Base-by-base conservation (phyloP, 2,329 filamentous ascomycete species). In the Allantophomopsis lycopodina region DNA sequence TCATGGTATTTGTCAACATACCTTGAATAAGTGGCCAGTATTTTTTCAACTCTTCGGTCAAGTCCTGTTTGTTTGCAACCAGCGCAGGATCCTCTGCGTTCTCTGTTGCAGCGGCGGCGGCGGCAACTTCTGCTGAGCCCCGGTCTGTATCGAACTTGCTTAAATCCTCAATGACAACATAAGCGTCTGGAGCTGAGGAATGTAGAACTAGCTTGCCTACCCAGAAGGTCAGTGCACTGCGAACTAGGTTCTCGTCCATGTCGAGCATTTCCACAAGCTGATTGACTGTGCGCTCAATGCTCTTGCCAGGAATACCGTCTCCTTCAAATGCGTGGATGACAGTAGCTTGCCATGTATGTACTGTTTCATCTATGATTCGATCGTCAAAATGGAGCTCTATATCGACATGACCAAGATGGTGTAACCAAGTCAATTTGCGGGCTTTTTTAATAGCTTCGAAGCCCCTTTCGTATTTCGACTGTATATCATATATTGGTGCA, bases 11-110 rank as follows among this genome's bases (percentile, higher is more conserved):
- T 45, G 86, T 95, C 60, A 98, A 64, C 91, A 98, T 96, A 38
- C 85, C 86, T 41, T 87, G 68, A 42, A 98, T 87, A 56, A 94
- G 96, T 52, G 88, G 82, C 75, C 83, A 86, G 60, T 95, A 94
- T 32, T 94, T 71, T 34, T 62, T 71, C 49, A 69, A 66, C 53
- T 78, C 74, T 55, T 84, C 80, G 47, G 75, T 69, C 16, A 81
- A 71, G 23, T 83, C 65, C 12, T 71, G 72, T 32, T 73, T 65
- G 42, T 68, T 63, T 5, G 55, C 60, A 52, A 47, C 7, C 47
- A 50, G 11, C 45, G 42, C 20, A 49, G 48, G 37, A 40, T 51
- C 42, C 40, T 50, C 47, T 17, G 44, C 44, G 20, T 50, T 46
- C n/a, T 15, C 37, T 36, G 31, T 38, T 23, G 37, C 32, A 21